Conservation (phyloP, 345 rosid genomes). For the thale cress (Arabidopsis thaliana) region DNA sequence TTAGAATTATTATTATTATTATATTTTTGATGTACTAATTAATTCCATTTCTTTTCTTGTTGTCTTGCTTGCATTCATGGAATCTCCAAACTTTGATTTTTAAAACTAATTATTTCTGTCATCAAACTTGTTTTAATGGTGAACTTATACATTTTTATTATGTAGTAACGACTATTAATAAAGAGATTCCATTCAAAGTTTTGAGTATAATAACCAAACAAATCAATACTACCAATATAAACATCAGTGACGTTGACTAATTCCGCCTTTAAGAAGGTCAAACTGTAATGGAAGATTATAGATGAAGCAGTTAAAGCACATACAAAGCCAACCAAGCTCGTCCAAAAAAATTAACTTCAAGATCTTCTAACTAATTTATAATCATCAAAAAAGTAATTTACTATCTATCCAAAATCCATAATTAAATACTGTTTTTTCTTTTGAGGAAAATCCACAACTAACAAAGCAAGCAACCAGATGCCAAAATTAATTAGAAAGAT, state of each 20-base stretch:
- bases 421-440: constrained; percentile 3
- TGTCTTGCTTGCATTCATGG: not conserved
- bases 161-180: not conserved
- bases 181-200: not conserved
- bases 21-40: not conserved
- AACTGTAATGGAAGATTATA: constrained; percentile 20
- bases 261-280: constrained; percentile 26
- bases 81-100: not conserved
- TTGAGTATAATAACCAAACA: not conserved
- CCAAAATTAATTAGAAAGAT: constrained; percentile 26
- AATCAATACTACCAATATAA: not conserved
- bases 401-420: not conserved
- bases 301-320: constrained; percentile 30
- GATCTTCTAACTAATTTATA: constrained; percentile 9
- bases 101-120: too few species aligned
- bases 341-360: constrained; percentile 31
- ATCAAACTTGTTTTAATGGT: not conserved
- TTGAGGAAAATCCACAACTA: constrained; percentile 33
- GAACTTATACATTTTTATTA: not conserved
- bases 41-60: not conserved
- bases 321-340: constrained; percentile 36
- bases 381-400: not conserved
- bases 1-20: not conserved
- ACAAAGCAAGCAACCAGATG: constrained; percentile 34
- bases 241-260: constrained; percentile 19